Evolutionary conservation across 768 basidiomycete genomes (phyloP), one percentile per base, ranked within the genome.

Genomic region (Chalciporus sphaerocephalus): DNA sequence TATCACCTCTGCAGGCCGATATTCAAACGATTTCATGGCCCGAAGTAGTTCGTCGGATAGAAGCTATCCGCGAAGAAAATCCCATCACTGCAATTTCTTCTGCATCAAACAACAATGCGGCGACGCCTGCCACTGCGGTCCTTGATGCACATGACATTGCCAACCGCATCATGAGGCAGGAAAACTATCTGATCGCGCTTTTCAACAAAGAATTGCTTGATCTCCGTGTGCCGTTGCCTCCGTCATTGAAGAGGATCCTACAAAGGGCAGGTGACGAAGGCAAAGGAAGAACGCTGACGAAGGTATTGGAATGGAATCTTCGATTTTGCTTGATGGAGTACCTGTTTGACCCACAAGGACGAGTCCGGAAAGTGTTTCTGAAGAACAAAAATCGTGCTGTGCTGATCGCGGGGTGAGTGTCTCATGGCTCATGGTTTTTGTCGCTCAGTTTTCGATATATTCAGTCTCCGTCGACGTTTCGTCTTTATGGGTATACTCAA

Each of bases 11-110:
- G n/a, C 62, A 98, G 95, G 87, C 83, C 40, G 96, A 99, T 65
- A 94, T 99, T 36, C 92, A 93, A 69, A 98, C 96, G 1, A 92
- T 98, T 32, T 85, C 94, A 0, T 99, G 96, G 96, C 83, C 89
- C 0, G 90, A 92, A 59, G 79, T 99, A 32, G 96, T 99, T 41
- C 78, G 87, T 15, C 80, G 93, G 25, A 92, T 99, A 46, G 83
- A 83, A 11, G 73, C 83, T 5, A 94, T 99, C 42, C 82, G 94
- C 17, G 87, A 96, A 61, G 83, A 92, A 42, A 98, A 98, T 61
- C 93, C 94, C 2, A 74, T 92, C 20, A 95, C 94, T 0, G 92
- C 91, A 3, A 73, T 92, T 5, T 88, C 89, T 0, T 87, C 85
- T 4, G 73, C 76, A 6, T 54, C 70, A 48, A 65, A 73, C 4